Conservation (phyloP, 331 rosid species). For the Spiraea crenata region DNA sequence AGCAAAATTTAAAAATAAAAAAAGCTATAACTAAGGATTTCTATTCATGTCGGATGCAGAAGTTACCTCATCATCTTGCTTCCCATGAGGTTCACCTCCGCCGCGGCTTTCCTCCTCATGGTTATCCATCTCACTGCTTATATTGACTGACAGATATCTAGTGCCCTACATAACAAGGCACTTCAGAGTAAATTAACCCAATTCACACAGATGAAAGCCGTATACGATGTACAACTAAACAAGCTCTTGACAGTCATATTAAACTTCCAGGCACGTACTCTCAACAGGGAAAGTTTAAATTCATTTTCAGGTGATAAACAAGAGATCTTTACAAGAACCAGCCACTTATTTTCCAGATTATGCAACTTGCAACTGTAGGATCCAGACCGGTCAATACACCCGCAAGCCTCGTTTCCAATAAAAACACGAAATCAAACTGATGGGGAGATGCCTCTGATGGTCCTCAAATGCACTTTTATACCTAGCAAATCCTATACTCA, state of each 20-base stretch:
- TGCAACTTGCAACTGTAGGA: background rate
- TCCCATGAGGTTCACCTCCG: conserved; percentile 56
- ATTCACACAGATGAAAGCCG: background rate
- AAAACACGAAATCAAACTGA: background rate
- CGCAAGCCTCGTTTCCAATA: background rate
- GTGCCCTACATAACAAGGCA: conserved; percentile 22
- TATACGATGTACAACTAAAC: background rate
- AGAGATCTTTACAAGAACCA: background rate
- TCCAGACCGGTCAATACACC: background rate
- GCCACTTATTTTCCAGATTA: background rate
- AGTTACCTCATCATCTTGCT: conserved; percentile 84
- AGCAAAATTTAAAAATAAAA: background rate
- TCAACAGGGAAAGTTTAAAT: background rate
- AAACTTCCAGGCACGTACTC: background rate
- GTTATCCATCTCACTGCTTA: conserved; percentile 62
- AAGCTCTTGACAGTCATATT: background rate
- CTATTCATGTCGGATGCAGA: conserved; percentile 19
- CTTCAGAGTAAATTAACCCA: conserved; percentile 9
- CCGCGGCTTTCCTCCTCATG: conserved; percentile 65
- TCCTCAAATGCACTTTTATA: background rate
- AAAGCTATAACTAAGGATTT: background rate
- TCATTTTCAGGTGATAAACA: background rate
- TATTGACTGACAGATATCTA: conserved; percentile 13
- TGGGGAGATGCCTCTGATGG: background rate
- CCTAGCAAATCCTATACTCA: background rate